Conservation (phyloP, 106 monocot species). For the Platanthera guangdongensis region DNA sequence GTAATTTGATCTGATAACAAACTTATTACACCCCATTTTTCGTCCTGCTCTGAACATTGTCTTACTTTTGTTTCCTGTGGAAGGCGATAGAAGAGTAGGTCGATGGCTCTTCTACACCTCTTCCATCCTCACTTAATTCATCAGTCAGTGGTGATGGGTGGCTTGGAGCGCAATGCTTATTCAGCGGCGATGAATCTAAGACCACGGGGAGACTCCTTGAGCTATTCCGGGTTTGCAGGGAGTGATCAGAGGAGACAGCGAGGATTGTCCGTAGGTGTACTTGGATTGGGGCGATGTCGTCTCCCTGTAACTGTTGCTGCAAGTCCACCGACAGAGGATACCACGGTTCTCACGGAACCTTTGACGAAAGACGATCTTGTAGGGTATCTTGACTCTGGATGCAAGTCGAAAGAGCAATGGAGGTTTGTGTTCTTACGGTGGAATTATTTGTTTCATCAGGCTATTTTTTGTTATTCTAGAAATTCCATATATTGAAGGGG, state of each 20-base stretch:
- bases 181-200: constrained; percentile 3
- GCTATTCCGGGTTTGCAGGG: constrained; percentile 10
- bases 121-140: constrained; percentile 8
- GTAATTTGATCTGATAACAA: no score
- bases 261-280: constrained; percentile 1
- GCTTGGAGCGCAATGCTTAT: constrained; percentile 11
- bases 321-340: constrained; percentile 81
- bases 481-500: neutral
- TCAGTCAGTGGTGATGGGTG: constrained; percentile 5
- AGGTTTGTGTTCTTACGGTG: constrained; percentile 31
- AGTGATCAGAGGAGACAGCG: constrained; percentile 20
- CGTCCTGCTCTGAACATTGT: neutral
- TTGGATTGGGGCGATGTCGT: constrained; percentile 14
- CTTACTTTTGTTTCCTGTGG: neutral
- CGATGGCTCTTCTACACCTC: constrained; percentile 33
- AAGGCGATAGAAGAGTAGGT: neutral
- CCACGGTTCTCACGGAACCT: constrained; percentile 57
- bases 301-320: constrained; percentile 44
- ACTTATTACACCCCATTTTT: no score
- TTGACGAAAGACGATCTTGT: constrained; percentile 91
- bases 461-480: neutral
- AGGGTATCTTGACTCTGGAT: constrained; percentile 70
- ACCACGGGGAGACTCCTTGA: constrained; percentile 2
- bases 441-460: neutral
- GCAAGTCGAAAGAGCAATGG: constrained; percentile 86